Evolutionary conservation across 768 basidiomycete species (phyloP).

Genomic region (Mycena polygramma): DNA sequence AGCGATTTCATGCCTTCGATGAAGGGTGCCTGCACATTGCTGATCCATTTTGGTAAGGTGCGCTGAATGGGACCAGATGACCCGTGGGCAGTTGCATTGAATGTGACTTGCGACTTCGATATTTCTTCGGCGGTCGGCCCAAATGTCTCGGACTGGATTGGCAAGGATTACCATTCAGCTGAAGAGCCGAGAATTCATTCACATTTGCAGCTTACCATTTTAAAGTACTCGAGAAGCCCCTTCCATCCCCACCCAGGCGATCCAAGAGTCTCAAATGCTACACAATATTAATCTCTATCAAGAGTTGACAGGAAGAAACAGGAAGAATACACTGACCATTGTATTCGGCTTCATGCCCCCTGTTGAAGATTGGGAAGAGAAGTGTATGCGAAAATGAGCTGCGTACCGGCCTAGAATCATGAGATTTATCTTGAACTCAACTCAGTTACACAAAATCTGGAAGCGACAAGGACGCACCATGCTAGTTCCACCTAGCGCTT

Average conservation of each 20-base stretch:
- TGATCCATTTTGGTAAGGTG: conserved; percentile 33
- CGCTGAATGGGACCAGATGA: conserved; percentile 31
- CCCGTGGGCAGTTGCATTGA: conserved; percentile 23
- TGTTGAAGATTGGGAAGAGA: conserved; percentile 1
- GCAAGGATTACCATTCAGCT: not conserved
- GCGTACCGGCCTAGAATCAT: conserved; percentile 34
- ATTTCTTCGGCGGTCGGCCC: conserved; percentile 11
- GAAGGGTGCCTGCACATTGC: conserved; percentile 18
- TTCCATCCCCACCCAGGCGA: conserved; percentile 40
- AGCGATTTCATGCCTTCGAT: conserved; percentile 8
- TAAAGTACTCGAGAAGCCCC: conserved; percentile 35
- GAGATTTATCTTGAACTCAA: conserved; percentile 32
- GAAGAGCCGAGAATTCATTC: not conserved
- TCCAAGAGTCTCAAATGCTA: conserved; percentile 36
- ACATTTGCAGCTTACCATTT: conserved; percentile 17
- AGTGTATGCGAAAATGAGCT: not conserved
- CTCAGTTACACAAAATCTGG: not conserved
- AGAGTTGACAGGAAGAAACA: not conserved
- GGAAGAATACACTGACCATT: conserved; percentile 24
- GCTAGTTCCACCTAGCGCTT: conserved; percentile 35
- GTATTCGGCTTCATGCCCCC: conserved; percentile 33
- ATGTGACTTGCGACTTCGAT: conserved; percentile 2
- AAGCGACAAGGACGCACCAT: conserved; percentile 17
- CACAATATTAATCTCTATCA: not conserved
- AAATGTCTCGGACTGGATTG: conserved; percentile 24